These are phyloP conservation scores for Conticribra weissflogii DNA, from an alignment of 108 stramenopile genomes.

Conservation along the genomic window DNA sequence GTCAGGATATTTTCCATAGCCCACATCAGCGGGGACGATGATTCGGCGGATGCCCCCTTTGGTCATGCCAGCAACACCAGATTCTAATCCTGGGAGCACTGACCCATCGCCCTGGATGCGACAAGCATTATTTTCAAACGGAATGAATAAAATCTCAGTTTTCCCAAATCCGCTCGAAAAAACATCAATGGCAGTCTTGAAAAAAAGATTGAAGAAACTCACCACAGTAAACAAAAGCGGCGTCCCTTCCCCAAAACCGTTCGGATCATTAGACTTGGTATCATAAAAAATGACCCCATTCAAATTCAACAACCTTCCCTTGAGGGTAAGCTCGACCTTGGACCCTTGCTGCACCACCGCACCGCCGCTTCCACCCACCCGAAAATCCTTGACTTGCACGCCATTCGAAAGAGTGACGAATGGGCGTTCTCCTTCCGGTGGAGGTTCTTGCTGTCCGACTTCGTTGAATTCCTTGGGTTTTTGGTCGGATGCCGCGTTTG, in stretches of 20 bases:
- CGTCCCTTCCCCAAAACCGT: slow-evolving; percentile 70
- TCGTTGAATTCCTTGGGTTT: slow-evolving; percentile 47
- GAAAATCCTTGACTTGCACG: slow-evolving; percentile 71
- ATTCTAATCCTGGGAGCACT: slow-evolving; percentile 66
- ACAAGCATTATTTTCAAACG: too few relatives aligned
- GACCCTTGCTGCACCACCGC: slow-evolving; percentile 29
- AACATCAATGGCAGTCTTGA: too few relatives aligned
- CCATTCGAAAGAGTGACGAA: slow-evolving; percentile 61
- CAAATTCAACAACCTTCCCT: slow-evolving; percentile 66
- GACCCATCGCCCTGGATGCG: slow-evolving; percentile 51
- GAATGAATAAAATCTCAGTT: too few relatives aligned
- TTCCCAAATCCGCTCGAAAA: too few relatives aligned
- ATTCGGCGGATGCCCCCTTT: slow-evolving; percentile 55
- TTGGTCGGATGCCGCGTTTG: background rate
- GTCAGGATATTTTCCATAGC: slow-evolving; percentile 52
- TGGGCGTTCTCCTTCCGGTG: slow-evolving; percentile 49
- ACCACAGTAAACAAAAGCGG: slow-evolving; percentile 52
- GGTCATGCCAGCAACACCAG: slow-evolving; percentile 63
- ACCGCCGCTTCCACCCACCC: slow-evolving; percentile 42
- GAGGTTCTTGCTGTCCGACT: slow-evolving; percentile 58
- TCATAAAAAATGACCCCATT: slow-evolving; percentile 79
- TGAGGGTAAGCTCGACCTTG: slow-evolving; percentile 55
- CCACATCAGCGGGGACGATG: slow-evolving; percentile 63
- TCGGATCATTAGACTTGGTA: slow-evolving; percentile 72
- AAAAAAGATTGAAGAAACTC: too few relatives aligned